Evolutionary conservation across 225 moss, liverwort and hornwort genomes (phyloP).

Genomic region (Polytrichum commune): DNA sequence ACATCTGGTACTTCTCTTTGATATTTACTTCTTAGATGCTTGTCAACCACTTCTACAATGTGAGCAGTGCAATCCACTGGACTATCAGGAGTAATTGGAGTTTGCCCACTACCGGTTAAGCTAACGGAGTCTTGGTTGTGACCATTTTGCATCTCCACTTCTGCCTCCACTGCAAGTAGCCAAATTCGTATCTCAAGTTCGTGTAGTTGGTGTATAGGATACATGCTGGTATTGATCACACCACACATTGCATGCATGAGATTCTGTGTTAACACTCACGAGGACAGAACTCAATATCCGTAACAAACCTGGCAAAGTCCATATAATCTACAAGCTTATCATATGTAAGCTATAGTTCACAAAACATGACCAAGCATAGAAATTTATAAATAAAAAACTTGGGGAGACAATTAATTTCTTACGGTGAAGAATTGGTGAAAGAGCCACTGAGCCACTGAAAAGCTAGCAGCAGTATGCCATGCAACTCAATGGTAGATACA

Average conservation of each 20-base stretch:
- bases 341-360: no score
- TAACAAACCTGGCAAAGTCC: no score
- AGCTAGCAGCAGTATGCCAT: constrained; percentile 61
- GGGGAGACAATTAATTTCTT: constrained; percentile 10
- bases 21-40: constrained; percentile 50
- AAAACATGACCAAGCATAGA: not conserved
- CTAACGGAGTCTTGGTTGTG: constrained; percentile 28
- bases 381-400: not conserved
- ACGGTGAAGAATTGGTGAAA: constrained; percentile 53
- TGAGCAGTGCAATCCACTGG: constrained; percentile 62
- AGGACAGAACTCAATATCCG: not conserved
- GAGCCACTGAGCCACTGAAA: constrained; percentile 81
- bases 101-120: constrained; percentile 27
- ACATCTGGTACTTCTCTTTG: constrained; percentile 19
- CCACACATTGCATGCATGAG: not conserved
- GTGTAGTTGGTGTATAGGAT: constrained; percentile 59
- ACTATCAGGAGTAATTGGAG: constrained; percentile 27
- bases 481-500: constrained; percentile 59
- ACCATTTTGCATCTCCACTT: constrained; percentile 43
- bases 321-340: no score
- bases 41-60: constrained; percentile 51
- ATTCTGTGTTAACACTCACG: not conserved
- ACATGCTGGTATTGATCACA: constrained; percentile 36
- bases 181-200: constrained; percentile 78
- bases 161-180: constrained; percentile 76